Base-by-base conservation (phyloP, 2,329 filamentous ascomycete genomes). In the Colletotrichum sp. region DNA sequence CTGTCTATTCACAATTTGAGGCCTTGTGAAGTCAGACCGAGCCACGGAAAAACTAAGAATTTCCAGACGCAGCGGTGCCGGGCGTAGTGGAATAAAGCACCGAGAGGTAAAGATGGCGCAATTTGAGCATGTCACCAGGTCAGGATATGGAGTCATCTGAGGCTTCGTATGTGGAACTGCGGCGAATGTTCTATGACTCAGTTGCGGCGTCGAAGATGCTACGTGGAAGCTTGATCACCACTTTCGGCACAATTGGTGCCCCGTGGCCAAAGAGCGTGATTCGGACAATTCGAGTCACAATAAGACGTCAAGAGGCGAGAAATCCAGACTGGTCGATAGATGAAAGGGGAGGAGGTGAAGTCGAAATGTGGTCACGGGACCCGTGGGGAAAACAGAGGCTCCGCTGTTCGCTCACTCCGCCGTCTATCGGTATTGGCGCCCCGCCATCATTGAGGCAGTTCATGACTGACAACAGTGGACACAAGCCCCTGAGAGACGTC, bases 161-260 rank as follows among this genome's bases (percentile, higher is more conserved):
- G 56, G 5, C 13, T 16, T 30, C 28, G 18, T 63, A 5, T 38
- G 38, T 63, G 26, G 62, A 61, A 43, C 10, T 67, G n/a, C 16
- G 24, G 55, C 62, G 73, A 72, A 68, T 28, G 5, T 34, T 63
- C 56, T 55, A 68, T 73, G 69, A 73, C 62, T 63, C 63, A 63
- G 30, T 48, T 30, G 21, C 59, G 36, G 18, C 18, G 38, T 32
- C 32, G 56, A 58, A 24, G 21, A 56, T 26, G 43, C 36, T 34
- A 56, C 56, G 21, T 43, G 34, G 38, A 55, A 36, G 21, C 59
- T 32, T n/a, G 28, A 6, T 34, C 65, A 12, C 24, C 68, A 56
- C 28, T 58, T 26, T 36, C n/a, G 55, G 52, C 30, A 21, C 38
- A 16, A 9, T 43, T 21, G 10, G 21, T 13, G 38, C 13, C 10